Evolutionary conservation across 768 basidiomycete genomes (phyloP), one percentile per base, ranked within the genome.

Genomic region (Hypholoma fasciculare): DNA sequence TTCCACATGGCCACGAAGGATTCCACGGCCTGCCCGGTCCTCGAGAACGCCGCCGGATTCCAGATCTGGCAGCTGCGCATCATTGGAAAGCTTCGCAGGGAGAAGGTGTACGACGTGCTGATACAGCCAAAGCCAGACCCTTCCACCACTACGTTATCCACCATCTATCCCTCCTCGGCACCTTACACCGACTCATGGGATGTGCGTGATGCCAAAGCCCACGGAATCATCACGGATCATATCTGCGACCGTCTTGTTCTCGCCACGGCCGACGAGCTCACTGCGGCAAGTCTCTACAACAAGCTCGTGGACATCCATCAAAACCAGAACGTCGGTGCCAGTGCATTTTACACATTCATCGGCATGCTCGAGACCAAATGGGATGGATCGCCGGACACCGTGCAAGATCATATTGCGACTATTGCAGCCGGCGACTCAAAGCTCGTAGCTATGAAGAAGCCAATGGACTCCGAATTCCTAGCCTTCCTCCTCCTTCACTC

Each of bases 31-130:
- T 23, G 23, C 23, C 23, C 23, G 23, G 23, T 23, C 23, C 23
- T 23, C 23, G 23, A 23, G 23, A 23, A 23, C 23, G 23, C 23
- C 4, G 4, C 23, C 23, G 23, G 23, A 23, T 23, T 23, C 38
- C 38, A 39, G 16, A 39, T 62, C 9, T 62, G 61, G 61, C 26
- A 62, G n/a, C 7, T 62, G 26, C 52, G 53, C 2, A 62, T 62
- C 4, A 17, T 58, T 3, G 49, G 48, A 6, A 58, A 58, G 23
- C 57, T 62, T 13, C n/a, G 54, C 17, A n/a, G 48, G 4, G 57
- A 62, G 40, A 58, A 59, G 20, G 61, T 62, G 27, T 47, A 48
- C 23, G 55, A 61, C 27, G 56, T 58, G 5, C 38, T 39, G 2
- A 11, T 2, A 11, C 11, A 11, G 5, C 38, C 38, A 5, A 39